These are phyloP conservation scores for Pseudogymnoascus sp. DNA, from an alignment of 2,329 filamentous ascomycete genomes.

Conservation along the genomic window DNA sequence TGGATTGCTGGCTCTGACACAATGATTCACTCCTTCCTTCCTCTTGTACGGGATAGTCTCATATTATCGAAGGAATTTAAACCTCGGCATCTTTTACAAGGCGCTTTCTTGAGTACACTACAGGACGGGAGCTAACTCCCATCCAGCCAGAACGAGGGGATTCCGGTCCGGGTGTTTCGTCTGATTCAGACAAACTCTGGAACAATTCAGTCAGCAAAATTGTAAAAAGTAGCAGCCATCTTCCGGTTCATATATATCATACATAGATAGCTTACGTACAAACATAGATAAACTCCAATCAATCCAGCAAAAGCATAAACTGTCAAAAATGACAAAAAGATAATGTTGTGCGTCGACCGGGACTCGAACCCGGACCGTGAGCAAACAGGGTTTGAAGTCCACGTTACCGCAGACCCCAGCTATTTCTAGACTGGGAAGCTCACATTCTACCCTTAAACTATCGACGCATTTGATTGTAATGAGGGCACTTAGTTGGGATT, in stretches of 20 bases:
- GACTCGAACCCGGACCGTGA: slow-evolving; percentile 8
- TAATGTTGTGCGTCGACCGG: neutral
- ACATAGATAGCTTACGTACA: neutral
- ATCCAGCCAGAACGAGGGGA: neutral
- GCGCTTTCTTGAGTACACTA: neutral
- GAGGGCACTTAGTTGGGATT: neutral
- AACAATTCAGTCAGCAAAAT: neutral
- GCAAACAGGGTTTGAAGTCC: neutral
- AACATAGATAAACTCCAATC: neutral
- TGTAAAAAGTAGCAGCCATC: neutral
- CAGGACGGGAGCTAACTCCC: neutral
- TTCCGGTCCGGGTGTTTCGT: neutral
- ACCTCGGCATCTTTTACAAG: neutral
- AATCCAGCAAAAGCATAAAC: neutral
- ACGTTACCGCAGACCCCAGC: slow-evolving; percentile 7
- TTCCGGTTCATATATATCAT: neutral
- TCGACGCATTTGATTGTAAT: neutral
- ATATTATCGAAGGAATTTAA: neutral
- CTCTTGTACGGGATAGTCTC: neutral
- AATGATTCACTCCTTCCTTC: neutral
- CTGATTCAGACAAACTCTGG: neutral
- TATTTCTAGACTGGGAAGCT: slow-evolving; percentile 5
- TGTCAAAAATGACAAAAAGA: neutral
- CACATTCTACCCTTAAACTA: slow-evolving; percentile 9
- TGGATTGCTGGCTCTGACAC: neutral